phyloP scores from a whole-genome alignment of 441 rosid species.

The Corymbia calophylla region DNA sequence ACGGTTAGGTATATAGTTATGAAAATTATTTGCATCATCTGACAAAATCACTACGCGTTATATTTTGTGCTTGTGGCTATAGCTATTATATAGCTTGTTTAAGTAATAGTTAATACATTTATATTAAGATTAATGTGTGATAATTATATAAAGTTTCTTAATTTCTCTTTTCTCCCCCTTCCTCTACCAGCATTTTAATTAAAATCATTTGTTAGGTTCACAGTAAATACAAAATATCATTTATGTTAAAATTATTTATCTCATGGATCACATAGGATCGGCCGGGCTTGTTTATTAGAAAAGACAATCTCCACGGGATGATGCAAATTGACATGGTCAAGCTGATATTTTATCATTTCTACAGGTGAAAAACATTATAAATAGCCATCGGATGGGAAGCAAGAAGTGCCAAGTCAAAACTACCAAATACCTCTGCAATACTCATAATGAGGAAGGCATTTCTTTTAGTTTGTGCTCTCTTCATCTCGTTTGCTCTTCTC shows the following conservation, averaged over 20 bases:
- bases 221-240: neutral
- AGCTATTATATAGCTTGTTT: neutral
- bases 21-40: neutral
- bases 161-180: neutral
- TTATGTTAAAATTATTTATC: neutral
- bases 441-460: neutral
- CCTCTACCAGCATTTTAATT: neutral
- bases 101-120: neutral
- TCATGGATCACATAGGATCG: neutral
- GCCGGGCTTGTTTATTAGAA: neutral
- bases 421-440: neutral
- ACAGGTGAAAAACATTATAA: neutral
- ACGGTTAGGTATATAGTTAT: too few relatives aligned
- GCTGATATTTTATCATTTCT: neutral
- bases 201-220: neutral
- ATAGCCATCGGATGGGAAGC: neutral
- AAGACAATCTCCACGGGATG: neutral
- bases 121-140: neutral
- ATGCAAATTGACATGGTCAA: neutral
- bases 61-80: neutral
- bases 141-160: neutral
- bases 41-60: neutral
- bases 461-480: neutral
- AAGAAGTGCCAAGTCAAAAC: neutral
- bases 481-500: neutral